phyloP scores from a whole-genome alignment of 352 stramenopile species.

The Peronospora tabacina region DNA sequence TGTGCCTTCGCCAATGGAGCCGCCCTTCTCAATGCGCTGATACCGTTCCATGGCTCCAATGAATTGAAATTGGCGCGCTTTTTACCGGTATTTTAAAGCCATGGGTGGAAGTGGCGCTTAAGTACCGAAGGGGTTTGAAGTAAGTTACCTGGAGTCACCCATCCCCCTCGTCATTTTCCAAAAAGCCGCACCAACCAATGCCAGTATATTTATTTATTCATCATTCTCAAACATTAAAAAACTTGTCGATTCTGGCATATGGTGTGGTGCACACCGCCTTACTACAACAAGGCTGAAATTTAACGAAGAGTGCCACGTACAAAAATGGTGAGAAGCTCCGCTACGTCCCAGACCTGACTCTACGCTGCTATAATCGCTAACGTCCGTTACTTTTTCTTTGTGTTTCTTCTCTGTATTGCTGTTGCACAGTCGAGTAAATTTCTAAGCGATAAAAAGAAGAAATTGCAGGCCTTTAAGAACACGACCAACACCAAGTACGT shows the following conservation, averaged over 20 bases:
- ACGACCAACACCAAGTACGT: constrained; percentile 67
- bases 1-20: constrained; percentile 90
- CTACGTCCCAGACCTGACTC: background rate
- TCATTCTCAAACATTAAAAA: too few relatives aligned
- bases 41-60: constrained; percentile 75
- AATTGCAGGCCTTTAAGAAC: constrained; percentile 61
- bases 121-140: background rate
- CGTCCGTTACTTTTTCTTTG: constrained; percentile 6
- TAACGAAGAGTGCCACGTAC: constrained; percentile 11
- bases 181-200: too few relatives aligned
- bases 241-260: too few relatives aligned
- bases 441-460: constrained; percentile 60
- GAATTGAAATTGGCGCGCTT: constrained; percentile 16
- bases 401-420: constrained; percentile 2
- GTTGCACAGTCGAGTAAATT: constrained; percentile 33
- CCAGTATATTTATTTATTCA: constrained; percentile 14
- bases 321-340: constrained; percentile 21
- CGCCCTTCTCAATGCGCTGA: constrained; percentile 90
- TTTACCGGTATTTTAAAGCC: constrained; percentile 5
- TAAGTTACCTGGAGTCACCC: background rate
- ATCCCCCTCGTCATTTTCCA: too few relatives aligned
- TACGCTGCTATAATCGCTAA: constrained; percentile 2
- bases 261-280: constrained; percentile 2
- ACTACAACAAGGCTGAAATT: constrained; percentile 7
- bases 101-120: constrained; percentile 1